Conservation (phyloP, 179 eudicot species). For the Pouteria campechiana region DNA sequence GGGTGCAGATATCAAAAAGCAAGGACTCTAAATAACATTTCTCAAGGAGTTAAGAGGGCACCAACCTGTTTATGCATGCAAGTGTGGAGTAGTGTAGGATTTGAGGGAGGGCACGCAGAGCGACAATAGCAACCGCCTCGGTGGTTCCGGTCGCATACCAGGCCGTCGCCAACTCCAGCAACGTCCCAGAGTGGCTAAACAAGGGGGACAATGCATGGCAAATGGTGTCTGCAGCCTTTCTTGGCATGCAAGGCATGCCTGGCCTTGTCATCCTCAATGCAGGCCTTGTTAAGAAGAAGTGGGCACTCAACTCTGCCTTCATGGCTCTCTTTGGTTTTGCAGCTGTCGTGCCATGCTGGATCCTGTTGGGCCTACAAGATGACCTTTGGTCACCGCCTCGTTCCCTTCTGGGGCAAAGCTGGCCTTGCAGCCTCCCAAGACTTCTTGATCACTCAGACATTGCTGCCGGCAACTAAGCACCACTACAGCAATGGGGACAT, state of each 20-base stretch:
- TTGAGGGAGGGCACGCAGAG: not conserved
- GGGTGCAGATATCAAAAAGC: too few species aligned
- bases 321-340: conserved; percentile 16
- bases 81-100: too few species aligned
- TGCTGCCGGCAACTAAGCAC: conserved; percentile 6
- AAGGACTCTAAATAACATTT: too few species aligned
- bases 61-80: too few species aligned
- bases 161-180: not conserved
- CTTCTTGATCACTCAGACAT: not conserved
- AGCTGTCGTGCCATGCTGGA: conserved; percentile 12
- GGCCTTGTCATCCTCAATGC: conserved; percentile 14
- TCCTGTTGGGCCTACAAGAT: conserved; percentile 11
- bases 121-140: not conserved
- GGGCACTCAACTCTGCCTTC: conserved; percentile 16
- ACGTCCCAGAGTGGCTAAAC: conserved; percentile 14
- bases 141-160: conserved; percentile 15
- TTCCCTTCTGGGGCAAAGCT: conserved; percentile 19
- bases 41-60: too few species aligned
- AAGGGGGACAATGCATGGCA: conserved; percentile 18
- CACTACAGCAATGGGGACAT: not conserved
- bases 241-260: conserved; percentile 16
- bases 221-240: conserved; percentile 9
- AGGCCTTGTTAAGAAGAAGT: conserved; percentile 16
- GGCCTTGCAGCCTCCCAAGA: conserved; percentile 6
- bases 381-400: conserved; percentile 16